Base-by-base conservation (phyloP, 768 basidiomycete genomes). In the Pulveroboletus sp. region DNA sequence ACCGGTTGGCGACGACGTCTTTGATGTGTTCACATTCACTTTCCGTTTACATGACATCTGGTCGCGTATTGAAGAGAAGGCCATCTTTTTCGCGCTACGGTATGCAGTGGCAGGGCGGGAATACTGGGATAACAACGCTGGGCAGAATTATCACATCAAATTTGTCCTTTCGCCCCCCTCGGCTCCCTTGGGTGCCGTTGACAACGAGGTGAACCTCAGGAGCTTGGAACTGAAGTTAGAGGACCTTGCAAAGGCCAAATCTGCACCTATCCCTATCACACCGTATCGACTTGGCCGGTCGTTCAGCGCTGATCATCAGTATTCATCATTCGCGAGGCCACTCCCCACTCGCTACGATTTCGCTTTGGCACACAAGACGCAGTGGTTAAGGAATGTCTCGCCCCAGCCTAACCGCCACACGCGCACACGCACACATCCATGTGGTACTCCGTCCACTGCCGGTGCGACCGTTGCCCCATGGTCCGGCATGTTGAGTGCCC, bases 71-170 rank as follows among this genome's bases (percentile, higher is more conserved):
- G 90, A 89, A 65, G 89, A 86, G 46, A 93, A 91, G 76, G 86
- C 81, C 24, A 74, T 99, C 60, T 76, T 83, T 54, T 64, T 96
- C 39, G 91, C 89, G 2, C 69, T 97, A 40, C 73, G 89, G 47
- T 93, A 87, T 59, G 67, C 72, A 11, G 80, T 84, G 24, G 81
- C 71, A 5, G 88, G 87, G 0, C 70, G 73, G 56, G 93, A 97
- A 66, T 78, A 86, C 50, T 97, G 95, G 95, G 95, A 98, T 67
- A 94, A 90, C 71, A 95, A 96, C 63, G 64, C 59, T 24, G 85
- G 86, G 2, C 65, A 74, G 47, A 90, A 98, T 64, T 97, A 95
- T 67, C 72, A 80, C 41, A 79, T 89, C 47, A 79, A 75, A 49
- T 94, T 97, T 62, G 69, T 68, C 47, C 55, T 54, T 14, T 41